A percentile compares a stretch with the other conserved stretches of the same genome.
These are phyloP conservation scores for Phytophthora boehmeriae DNA, from an alignment of 352 stramenopile genomes.

Conservation along the genomic window DNA sequence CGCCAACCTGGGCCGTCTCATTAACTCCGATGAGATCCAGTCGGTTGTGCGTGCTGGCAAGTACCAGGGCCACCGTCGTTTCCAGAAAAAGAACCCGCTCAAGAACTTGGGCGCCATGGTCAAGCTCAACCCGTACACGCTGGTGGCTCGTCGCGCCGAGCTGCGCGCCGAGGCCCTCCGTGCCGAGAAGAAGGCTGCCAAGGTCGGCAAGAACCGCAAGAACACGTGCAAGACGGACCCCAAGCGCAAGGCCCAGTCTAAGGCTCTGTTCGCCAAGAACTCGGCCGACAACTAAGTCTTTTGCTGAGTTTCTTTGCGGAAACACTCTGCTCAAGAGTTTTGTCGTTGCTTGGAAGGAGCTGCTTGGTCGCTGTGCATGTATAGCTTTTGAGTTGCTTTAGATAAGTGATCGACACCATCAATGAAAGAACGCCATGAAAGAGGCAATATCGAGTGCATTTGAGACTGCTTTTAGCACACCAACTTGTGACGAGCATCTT, in stretches of 20 bases:
- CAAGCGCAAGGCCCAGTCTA: constrained; percentile 78
- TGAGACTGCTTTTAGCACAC: no score
- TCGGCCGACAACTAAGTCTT: constrained; percentile 63
- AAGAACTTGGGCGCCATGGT: constrained; percentile 95
- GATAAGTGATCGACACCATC: constrained; percentile 7
- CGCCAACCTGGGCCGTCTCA: constrained; percentile 98
- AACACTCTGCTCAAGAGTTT: constrained; percentile 12
- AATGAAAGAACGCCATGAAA: constrained; percentile 32
- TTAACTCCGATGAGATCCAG: constrained; percentile 99
- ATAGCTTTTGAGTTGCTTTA: constrained; percentile 8
- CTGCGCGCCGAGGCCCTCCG: constrained; percentile 85
- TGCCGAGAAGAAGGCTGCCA: constrained; percentile 89
- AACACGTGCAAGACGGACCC: constrained; percentile 84
- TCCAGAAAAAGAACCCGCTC: constrained; percentile 98
- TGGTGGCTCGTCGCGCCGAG: constrained; percentile 91
- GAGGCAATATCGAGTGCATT: no score
- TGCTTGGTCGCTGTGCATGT: constrained; percentile 14
- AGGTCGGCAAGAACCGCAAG: constrained; percentile 83
- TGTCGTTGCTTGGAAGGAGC: constrained; percentile 8
- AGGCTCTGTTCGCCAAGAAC: constrained; percentile 85
- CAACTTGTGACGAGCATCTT: no score
- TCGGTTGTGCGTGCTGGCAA: constrained; percentile 96
- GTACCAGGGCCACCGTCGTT: constrained; percentile 87
- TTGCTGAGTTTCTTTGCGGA: neutral
- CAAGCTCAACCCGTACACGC: constrained; percentile 97